Base-by-base conservation (phyloP, 2,329 filamentous ascomycete species). In the Passalora sequoiae region DNA sequence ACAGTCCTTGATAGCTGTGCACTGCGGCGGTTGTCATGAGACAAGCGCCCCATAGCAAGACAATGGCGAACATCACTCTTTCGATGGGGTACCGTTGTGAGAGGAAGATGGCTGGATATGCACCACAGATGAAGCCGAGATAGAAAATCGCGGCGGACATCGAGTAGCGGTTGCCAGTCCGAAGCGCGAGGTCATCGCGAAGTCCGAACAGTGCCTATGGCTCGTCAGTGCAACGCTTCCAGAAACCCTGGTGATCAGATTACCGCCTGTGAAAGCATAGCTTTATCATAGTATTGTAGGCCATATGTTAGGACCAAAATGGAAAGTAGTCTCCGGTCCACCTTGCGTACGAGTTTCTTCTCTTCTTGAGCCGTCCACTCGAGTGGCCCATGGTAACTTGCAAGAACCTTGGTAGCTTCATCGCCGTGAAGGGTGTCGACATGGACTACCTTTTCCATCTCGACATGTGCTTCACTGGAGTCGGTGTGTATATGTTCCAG, bases 241-340 rank as follows among this genome's bases (percentile, higher is more conserved):
- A 72, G 1, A 70, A 55, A 9, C 67, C 68, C 63, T 67, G 33
- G 10, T 10, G 7, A 19, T 47, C 60, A 44, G n/a, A n/a, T n/a
- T 55, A 72, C 72, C 33, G 75, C 75, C 51, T 77, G 73, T 1
- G 67, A 71, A 12, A 78, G 57, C 69, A 77, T 76, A 2, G 73
- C 72, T 54, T 76, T 74, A 49, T 74, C 71, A 32, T 73, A 72
- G 44, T 73, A 74, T 49, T 73, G 69, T 13, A 74, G 57, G 0
- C 61, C 65, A 45, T 72, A 73, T 0, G 70, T 73, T 5, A 66
- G 51, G 43, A 68, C 71, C 0, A 75, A 61, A 12, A 75, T 63
- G 1, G 71, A 68, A 60, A 73, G 64, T 1, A 75, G 57, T 20
- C 62, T 61, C 52, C 63, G 63, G 51, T 73, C 69, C 25, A 73